These are phyloP conservation scores for Biancaea sappan DNA, from an alignment of 306 rosid species.

Conservation along the genomic window DNA sequence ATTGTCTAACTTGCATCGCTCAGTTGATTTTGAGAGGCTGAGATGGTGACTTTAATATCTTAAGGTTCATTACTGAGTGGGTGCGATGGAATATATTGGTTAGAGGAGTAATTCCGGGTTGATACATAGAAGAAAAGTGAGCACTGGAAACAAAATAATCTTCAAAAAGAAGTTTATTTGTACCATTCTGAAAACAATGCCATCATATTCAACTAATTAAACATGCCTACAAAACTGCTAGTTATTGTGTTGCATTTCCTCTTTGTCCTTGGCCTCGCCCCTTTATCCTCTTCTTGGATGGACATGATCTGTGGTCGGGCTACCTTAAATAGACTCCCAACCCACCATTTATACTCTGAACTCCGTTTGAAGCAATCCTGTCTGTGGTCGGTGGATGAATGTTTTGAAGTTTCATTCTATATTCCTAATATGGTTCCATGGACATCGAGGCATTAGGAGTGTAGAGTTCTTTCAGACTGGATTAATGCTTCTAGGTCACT, in stretches of 20 bases:
- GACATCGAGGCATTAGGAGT: neutral
- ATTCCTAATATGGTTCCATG: neutral
- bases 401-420: neutral
- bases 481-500: neutral
- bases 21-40: neutral
- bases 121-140: neutral
- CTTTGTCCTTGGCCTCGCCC: neutral
- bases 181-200: neutral
- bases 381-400: neutral
- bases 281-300: neutral
- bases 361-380: neutral
- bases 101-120: neutral
- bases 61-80: neutral
- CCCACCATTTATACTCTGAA: neutral
- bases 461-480: neutral
- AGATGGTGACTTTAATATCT: neutral
- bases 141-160: neutral
- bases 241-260: neutral
- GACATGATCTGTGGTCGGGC: neutral
- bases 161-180: neutral
- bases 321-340: neutral
- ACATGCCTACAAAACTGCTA: neutral
- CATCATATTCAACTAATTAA: neutral
- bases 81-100: neutral
- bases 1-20: neutral